Evolutionary conservation across 2,329 filamentous ascomycete genomes (phyloP).

Genomic region (Botryotinia convoluta): DNA sequence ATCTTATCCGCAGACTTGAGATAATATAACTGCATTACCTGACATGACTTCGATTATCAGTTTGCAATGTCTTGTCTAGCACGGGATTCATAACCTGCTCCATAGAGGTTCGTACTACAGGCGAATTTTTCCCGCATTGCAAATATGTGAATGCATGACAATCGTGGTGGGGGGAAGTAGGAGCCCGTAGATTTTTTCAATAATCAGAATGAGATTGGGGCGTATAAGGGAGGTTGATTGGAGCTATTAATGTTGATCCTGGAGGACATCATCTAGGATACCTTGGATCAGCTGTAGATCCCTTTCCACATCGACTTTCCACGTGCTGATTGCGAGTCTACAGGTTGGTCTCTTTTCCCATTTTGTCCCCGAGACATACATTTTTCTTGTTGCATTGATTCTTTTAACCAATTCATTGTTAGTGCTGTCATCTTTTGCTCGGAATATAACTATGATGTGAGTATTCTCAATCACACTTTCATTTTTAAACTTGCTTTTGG

Average conservation of each 20-base stretch:
- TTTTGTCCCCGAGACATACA: conserved; percentile 79
- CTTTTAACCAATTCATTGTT: conserved; percentile 65
- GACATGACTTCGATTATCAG: too few relatives aligned
- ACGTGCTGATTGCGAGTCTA: conserved; percentile 83
- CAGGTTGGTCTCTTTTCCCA: conserved; percentile 75
- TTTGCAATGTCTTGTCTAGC: rapidly evolving
- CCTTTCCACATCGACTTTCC: conserved; percentile 67
- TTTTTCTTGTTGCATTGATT: conserved; percentile 70
- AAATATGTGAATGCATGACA: background rate
- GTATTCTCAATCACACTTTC: conserved; percentile 40
- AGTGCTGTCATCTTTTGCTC: conserved; percentile 60
- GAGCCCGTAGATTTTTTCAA: rapidly evolving
- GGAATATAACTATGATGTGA: conserved; percentile 71
- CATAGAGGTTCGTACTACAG: too few relatives aligned
- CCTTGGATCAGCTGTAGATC: conserved; percentile 64
- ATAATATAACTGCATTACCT: background rate
- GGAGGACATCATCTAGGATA: conserved; percentile 49
- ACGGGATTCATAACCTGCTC: too few relatives aligned
- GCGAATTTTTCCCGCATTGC: background rate
- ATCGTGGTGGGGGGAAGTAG: background rate
- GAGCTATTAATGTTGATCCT: background rate
- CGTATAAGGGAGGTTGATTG: background rate
- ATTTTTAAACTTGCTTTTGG: conserved; percentile 48
- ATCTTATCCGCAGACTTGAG: background rate
- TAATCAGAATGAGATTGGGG: background rate